Conservation (phyloP, 1,284 basidiomycete genomes). For the Salmacisia buchloeana region DNA sequence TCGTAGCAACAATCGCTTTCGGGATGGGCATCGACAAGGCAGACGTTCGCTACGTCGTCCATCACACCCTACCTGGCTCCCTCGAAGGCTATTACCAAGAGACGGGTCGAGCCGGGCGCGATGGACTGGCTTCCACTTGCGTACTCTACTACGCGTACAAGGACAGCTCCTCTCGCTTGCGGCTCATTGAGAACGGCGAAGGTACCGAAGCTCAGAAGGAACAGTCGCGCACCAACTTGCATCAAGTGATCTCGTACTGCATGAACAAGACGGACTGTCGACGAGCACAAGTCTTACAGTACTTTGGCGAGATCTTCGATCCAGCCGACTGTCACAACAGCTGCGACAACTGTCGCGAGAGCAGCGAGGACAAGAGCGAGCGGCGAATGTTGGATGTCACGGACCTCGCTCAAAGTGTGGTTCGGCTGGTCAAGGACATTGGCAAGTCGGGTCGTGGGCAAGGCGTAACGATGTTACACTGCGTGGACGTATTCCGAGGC, state of each 20-base stretch:
- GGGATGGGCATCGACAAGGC: constrained; percentile 97
- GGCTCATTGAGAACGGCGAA: constrained; percentile 59
- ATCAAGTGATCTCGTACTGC: constrained; percentile 69
- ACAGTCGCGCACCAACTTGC: constrained; percentile 59
- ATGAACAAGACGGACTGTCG: constrained; percentile 78
- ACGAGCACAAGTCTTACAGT: constrained; percentile 71
- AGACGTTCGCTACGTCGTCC: constrained; percentile 73
- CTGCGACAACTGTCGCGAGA: constrained; percentile 67
- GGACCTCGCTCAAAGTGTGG: constrained; percentile 5
- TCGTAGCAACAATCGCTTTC: constrained; percentile 80
- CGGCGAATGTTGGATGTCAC: constrained; percentile 15
- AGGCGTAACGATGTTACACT: constrained; percentile 53
- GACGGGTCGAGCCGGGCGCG: constrained; percentile 75
- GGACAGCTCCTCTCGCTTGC: constrained; percentile 58
- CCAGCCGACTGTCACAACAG: constrained; percentile 59
- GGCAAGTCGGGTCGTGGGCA: constrained; percentile 51
- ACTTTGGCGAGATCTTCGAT: constrained; percentile 64
- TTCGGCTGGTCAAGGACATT: constrained; percentile 57
- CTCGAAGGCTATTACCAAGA: constrained; percentile 74
- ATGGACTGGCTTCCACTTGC: constrained; percentile 58
- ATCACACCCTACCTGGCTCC: constrained; percentile 65
- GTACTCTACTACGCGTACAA: constrained; percentile 56
- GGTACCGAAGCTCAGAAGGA: constrained; percentile 58
- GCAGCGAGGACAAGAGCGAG: constrained; percentile 3
- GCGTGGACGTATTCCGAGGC: constrained; percentile 62